Conservation (phyloP, 1,139 yeast genomes). For the Casaregolazyma suthepensis region DNA sequence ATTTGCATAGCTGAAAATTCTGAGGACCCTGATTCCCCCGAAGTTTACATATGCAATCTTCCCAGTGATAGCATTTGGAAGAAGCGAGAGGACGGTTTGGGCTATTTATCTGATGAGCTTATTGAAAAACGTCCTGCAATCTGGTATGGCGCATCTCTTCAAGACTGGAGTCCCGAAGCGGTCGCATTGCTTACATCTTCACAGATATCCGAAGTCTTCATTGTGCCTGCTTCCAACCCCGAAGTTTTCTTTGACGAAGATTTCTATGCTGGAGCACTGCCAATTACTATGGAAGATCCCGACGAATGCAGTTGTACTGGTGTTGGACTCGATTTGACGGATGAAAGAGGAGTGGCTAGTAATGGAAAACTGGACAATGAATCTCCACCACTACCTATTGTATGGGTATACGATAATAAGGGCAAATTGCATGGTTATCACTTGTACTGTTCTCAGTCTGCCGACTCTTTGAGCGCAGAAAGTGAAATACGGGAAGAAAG, state of each 20-base stretch:
- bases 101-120: constrained; percentile 5
- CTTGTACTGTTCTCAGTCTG: constrained; percentile 4
- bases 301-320: constrained; percentile 53
- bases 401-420: constrained; percentile 55
- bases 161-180: constrained; percentile 3
- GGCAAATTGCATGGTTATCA: constrained; percentile 58
- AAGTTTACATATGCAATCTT: background rate
- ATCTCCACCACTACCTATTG: constrained; percentile 50
- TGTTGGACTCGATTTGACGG: constrained; percentile 51
- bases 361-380: constrained; percentile 57
- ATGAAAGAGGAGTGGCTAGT: constrained; percentile 39
- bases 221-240: constrained; percentile 3
- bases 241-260: constrained; percentile 48
- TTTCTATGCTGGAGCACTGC: constrained; percentile 62
- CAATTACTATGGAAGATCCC: constrained; percentile 64
- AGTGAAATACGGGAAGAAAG: background rate
- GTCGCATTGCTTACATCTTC: constrained; percentile 1
- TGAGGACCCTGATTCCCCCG: background rate
- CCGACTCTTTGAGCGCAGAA: background rate
- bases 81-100: background rate
- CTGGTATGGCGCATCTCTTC: background rate
- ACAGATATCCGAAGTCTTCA: constrained; percentile 3
- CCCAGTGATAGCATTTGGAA: background rate
- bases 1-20: background rate
- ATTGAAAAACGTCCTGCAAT: background rate